These are phyloP conservation scores for Gossypium australe DNA, from an alignment of 345 rosid species.

Conservation along the genomic window DNA sequence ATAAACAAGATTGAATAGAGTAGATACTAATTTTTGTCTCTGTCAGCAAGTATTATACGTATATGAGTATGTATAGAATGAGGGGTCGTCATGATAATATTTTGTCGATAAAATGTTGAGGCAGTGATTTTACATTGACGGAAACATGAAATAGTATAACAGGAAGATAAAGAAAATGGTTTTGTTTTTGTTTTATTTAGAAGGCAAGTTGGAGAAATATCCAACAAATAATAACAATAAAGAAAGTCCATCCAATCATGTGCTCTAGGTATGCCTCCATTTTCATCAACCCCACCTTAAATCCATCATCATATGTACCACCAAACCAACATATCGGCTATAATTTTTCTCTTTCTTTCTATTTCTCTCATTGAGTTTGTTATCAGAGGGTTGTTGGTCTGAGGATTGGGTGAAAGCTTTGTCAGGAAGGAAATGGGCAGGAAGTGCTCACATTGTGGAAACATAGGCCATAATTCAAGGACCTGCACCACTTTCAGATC, in stretches of 20 bases:
- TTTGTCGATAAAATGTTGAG: not conserved
- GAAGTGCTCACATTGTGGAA: constrained; percentile 68
- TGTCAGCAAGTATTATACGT: not conserved
- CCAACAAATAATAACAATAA: constrained; percentile 19
- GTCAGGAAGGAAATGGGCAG: constrained; percentile 54
- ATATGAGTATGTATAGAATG: not conserved
- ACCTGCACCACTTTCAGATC: constrained; percentile 36
- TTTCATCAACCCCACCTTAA: constrained; percentile 32
- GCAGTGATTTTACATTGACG: not conserved
- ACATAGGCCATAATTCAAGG: constrained; percentile 62
- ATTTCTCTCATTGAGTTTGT: constrained; percentile 10
- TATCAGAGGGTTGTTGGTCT: constrained; percentile 14
- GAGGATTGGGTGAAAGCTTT: constrained; percentile 11
- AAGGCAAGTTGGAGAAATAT: constrained; percentile 31
- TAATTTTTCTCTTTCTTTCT: constrained; percentile 1
- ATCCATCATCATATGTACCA: constrained; percentile 25
- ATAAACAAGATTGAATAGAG: not conserved
- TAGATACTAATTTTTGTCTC: not conserved
- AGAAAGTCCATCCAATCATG: constrained; percentile 47
- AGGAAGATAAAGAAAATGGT: not conserved
- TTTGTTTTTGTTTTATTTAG: not conserved
- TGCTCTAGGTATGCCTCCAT: constrained; percentile 41
- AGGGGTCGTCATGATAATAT: not conserved
- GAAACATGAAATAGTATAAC: not conserved
- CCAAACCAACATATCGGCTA: constrained; percentile 29